Conservation (phyloP, 139 green algal genomes). For the Dunaliella primolecta region DNA sequence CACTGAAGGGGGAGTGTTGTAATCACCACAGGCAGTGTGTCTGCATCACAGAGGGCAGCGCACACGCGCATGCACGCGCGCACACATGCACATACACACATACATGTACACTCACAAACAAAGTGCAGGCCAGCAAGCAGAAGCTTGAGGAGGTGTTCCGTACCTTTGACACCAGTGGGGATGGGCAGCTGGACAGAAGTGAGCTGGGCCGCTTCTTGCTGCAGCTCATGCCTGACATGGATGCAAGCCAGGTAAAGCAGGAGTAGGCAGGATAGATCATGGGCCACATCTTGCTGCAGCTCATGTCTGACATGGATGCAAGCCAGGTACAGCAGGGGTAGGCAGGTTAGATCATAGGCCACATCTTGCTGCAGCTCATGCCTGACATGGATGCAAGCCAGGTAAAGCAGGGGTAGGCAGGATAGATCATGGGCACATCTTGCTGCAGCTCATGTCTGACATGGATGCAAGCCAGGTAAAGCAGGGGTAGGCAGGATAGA, state of each 20-base stretch:
- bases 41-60: no score
- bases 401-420: slow-evolving; percentile 33
- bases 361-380: no score
- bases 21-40: no score
- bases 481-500: no score
- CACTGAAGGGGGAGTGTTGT: no score
- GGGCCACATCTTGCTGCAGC: no score
- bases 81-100: background rate
- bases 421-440: slow-evolving; percentile 30
- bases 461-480: background rate
- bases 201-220: slow-evolving; percentile 34
- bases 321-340: background rate
- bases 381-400: no score
- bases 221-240: slow-evolving; percentile 38
- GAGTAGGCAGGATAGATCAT: no score
- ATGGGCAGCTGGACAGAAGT: slow-evolving; percentile 35
- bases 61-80: no score
- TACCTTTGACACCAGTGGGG: slow-evolving; percentile 38
- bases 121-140: background rate
- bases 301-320: slow-evolving; percentile 34
- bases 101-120: background rate
- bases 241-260: background rate
- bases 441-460: slow-evolving; percentile 39
- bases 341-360: no score
- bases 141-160: slow-evolving; percentile 33